Conservation (phyloP, 768 basidiomycete genomes). For the Crepidotus variabilis region DNA sequence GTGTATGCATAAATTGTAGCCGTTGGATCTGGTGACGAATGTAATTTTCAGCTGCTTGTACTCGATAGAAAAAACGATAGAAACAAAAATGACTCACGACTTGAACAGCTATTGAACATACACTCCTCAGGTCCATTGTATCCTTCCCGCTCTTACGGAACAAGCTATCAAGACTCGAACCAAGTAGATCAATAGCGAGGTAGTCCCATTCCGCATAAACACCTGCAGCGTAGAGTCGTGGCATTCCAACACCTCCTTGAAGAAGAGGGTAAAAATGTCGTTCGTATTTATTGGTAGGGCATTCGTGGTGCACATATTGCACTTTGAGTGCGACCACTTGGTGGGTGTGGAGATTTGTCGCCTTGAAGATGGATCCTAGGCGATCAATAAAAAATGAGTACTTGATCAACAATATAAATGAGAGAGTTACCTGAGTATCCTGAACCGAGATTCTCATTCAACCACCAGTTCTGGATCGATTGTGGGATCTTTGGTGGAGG, state of each 20-base stretch:
- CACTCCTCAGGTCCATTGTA: slow-evolving; percentile 64
- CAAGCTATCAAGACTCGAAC: slow-evolving; percentile 63
- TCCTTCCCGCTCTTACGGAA: slow-evolving; percentile 53
- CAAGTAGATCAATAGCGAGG: slow-evolving; percentile 76
- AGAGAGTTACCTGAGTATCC: slow-evolving; percentile 57
- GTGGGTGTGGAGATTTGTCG: slow-evolving; percentile 50
- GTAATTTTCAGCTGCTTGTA: slow-evolving; percentile 6
- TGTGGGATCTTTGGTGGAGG: slow-evolving; percentile 27
- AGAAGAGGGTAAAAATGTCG: slow-evolving; percentile 63
- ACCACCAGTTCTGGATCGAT: slow-evolving; percentile 57
- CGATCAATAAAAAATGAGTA: background rate
- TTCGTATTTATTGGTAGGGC: slow-evolving; percentile 75
- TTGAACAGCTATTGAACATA: slow-evolving; percentile 75
- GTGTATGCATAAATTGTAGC: slow-evolving; percentile 72
- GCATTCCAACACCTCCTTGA: slow-evolving; percentile 73
- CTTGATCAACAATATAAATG: background rate
- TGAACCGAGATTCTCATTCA: slow-evolving; percentile 59
- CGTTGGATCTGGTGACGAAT: slow-evolving; percentile 52
- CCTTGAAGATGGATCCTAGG: slow-evolving; percentile 68
- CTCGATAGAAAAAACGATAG: background rate
- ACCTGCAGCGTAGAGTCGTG: slow-evolving; percentile 62
- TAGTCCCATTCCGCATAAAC: slow-evolving; percentile 59
- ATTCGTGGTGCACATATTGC: slow-evolving; percentile 65
- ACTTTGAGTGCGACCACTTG: slow-evolving; percentile 72
- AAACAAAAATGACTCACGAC: slow-evolving; percentile 42